These are phyloP conservation scores for Silybum marianum DNA, from an alignment of 129 eudicot genomes.

Conservation along the genomic window DNA sequence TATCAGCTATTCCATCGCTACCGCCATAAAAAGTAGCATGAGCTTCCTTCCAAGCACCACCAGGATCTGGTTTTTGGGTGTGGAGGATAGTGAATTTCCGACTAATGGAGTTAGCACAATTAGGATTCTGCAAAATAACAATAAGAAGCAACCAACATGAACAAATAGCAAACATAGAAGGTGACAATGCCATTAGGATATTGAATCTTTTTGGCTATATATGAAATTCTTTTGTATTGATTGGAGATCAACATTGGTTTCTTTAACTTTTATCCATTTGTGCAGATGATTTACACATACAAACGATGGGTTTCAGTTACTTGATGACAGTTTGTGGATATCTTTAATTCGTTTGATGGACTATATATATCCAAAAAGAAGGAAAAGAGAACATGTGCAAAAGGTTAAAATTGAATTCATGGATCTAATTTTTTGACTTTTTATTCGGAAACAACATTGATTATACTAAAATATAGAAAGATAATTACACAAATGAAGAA, in stretches of 20 bases:
- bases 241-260: not conserved
- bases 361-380: not conserved
- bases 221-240: too few relatives aligned
- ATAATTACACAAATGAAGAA: too few relatives aligned
- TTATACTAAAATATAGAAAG: too few relatives aligned
- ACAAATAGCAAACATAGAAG: conserved; percentile 8
- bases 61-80: conserved; percentile 17
- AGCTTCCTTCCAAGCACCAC: conserved; percentile 49
- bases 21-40: conserved; percentile 69
- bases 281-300: not conserved
- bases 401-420: not conserved
- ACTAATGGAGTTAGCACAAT: conserved; percentile 7
- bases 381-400: not conserved
- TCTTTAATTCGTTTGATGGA: not conserved
- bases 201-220: not conserved
- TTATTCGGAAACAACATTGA: not conserved
- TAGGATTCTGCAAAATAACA: conserved; percentile 11
- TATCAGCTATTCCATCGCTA: conserved; percentile 43
- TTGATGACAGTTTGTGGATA: not conserved
- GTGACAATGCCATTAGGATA: conserved; percentile 15
- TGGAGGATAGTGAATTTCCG: not conserved
- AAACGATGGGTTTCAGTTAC: not conserved
- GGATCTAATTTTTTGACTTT: not conserved
- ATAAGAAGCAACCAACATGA: conserved; percentile 21
- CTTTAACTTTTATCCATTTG: not conserved